These are phyloP conservation scores for Salvia hispanica DNA, from an alignment of 257 asterid genomes.

Conservation along the genomic window DNA sequence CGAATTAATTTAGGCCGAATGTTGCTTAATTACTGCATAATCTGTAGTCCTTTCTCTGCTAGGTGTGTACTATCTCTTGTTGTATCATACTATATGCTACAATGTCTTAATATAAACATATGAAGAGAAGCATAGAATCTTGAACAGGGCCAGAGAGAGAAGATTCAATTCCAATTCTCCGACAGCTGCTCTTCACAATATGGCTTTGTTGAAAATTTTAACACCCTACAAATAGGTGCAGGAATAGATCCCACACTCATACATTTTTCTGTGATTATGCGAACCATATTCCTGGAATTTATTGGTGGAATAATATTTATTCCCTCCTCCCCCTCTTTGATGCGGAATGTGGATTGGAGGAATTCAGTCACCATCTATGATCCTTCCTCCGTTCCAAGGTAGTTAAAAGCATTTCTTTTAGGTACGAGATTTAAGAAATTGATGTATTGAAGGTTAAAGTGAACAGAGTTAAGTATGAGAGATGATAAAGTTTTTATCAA, in stretches of 20 bases:
- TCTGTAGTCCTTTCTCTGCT: neutral
- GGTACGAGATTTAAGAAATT: too few species aligned
- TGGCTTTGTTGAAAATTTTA: conserved; percentile 49
- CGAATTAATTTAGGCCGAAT: neutral
- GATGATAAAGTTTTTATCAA: too few species aligned
- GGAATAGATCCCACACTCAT: conserved; percentile 74
- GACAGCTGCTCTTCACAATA: conserved; percentile 47
- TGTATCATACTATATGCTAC: conserved; percentile 35
- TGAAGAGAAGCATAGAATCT: conserved; percentile 50
- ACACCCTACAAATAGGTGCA: conserved; percentile 72
- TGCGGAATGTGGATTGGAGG: conserved; percentile 43
- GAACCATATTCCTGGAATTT: conserved; percentile 81
- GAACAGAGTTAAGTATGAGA: too few species aligned
- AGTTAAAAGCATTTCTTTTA: too few species aligned
- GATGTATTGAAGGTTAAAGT: too few species aligned
- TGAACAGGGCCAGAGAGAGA: conserved; percentile 50
- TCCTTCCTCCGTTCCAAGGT: too few species aligned
- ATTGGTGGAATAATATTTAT: conserved; percentile 36
- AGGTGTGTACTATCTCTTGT: conserved; percentile 31
- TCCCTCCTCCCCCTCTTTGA: conserved; percentile 16
- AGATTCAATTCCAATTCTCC: conserved; percentile 58
- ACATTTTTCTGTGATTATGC: conserved; percentile 29
- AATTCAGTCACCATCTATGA: too few species aligned
- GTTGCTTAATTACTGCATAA: conserved; percentile 8
- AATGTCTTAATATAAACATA: conserved; percentile 55